Evolutionary conservation across 2,329 filamentous ascomycete genomes (phyloP).

Genomic region (Acrocalymma vagum): DNA sequence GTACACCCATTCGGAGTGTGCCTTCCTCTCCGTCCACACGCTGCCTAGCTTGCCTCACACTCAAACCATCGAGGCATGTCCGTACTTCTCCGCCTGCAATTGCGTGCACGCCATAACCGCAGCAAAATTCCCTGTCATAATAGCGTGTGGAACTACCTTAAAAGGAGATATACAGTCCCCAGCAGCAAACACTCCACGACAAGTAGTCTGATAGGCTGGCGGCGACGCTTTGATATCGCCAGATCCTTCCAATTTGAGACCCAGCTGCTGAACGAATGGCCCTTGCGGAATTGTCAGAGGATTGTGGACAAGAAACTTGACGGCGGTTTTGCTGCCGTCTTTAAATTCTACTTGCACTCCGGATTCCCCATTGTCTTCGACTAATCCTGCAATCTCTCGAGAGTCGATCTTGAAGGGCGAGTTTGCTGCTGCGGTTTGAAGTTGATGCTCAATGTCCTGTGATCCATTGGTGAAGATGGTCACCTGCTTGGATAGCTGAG

Average conservation of each 20-base stretch:
- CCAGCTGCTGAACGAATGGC: conserved; percentile 43
- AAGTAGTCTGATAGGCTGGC: conserved; percentile 60
- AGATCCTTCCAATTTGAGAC: conserved; percentile 53
- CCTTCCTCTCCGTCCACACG: no score
- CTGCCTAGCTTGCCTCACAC: no score
- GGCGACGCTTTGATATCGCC: conserved; percentile 50
- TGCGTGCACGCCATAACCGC: no score
- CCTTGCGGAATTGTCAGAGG: conserved; percentile 42
- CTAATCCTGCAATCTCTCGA: conserved; percentile 37
- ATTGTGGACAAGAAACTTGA: conserved; percentile 14
- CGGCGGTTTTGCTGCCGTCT: conserved; percentile 43
- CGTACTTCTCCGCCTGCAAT: no score
- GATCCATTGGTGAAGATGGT: conserved; percentile 63
- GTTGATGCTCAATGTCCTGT: conserved; percentile 35
- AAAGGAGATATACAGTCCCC: conserved; percentile 51
- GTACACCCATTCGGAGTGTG: no score
- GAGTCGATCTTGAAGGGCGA: conserved; percentile 49
- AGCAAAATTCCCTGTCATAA: conserved; percentile 5
- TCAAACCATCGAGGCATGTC: no score
- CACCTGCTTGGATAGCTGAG: conserved; percentile 53
- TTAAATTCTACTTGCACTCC: conserved; percentile 50
- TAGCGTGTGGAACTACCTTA: conserved; percentile 9
- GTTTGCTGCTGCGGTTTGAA: conserved; percentile 1
- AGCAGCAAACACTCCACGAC: conserved; percentile 62
- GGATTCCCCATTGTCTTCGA: conserved; percentile 37